These are phyloP conservation scores for Ogataea haglerorum DNA, from an alignment of 805 yeast species.

Conservation along the genomic window DNA sequence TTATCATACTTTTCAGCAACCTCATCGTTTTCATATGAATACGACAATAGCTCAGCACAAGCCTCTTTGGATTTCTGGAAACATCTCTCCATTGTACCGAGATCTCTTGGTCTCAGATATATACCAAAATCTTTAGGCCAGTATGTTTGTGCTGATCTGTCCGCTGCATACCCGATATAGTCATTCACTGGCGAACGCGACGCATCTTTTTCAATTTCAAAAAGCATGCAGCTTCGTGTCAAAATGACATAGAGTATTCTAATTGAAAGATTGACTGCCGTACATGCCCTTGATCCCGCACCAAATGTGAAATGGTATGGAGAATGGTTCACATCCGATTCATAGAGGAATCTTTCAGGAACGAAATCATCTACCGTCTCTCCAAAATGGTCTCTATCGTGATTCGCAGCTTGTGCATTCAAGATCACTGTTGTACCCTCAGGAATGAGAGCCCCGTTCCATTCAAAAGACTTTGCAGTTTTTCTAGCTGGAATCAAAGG, in stretches of 20 bases:
- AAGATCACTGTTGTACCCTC: conserved; percentile 22
- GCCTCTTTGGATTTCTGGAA: conserved; percentile 5
- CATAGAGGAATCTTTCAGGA: conserved; percentile 19
- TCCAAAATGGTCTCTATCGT: conserved; percentile 19
- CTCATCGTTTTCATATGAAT: conserved; percentile 8
- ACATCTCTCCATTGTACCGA: conserved; percentile 7
- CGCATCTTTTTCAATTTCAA: conserved; percentile 10
- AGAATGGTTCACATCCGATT: conserved; percentile 13
- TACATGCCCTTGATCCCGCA: conserved; percentile 25
- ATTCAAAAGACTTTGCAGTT: conserved; percentile 15
- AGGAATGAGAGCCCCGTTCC: conserved; percentile 16
- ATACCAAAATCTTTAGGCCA: conserved; percentile 24
- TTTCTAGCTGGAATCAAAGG: conserved; percentile 25
- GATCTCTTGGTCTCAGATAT: conserved; percentile 12
- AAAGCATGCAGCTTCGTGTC: conserved; percentile 18
- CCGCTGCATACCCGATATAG: conserved; percentile 20
- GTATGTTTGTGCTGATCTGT: conserved; percentile 20
- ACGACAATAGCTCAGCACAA: conserved; percentile 11
- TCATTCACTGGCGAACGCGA: conserved; percentile 11
- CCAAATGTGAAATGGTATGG: conserved; percentile 26
- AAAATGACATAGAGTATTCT: conserved; percentile 18
- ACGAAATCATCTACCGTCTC: conserved; percentile 17
- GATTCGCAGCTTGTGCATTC: conserved; percentile 26
- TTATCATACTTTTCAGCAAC: too few relatives aligned
- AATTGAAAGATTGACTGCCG: conserved; percentile 23